Percentiles rank a stretch among this genome's conserved stretches.
Evolutionary conservation across 1,284 basidiomycete genomes (phyloP).

Genomic region (Lignosus rhinocerotis): DNA sequence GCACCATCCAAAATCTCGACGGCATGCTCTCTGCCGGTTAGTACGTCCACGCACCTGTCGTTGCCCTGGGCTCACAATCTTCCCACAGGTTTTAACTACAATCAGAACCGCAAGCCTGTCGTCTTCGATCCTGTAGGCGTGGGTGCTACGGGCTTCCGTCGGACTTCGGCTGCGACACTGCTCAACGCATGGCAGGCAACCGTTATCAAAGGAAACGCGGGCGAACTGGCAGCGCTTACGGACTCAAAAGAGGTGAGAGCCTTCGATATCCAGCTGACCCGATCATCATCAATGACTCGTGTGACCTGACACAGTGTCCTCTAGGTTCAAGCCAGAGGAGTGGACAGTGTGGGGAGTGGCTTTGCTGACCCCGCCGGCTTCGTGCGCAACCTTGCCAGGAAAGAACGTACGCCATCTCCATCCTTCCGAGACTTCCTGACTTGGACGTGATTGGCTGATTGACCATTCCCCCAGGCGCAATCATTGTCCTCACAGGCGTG

Average conservation of each 20-base stretch:
- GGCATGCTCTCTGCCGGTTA: constrained; percentile 84
- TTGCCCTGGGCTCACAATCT: neutral
- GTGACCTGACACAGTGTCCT: neutral
- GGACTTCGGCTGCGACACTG: constrained; percentile 65
- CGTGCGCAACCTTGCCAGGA: constrained; percentile 70
- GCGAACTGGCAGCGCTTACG: constrained; percentile 81
- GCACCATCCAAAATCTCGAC: constrained; percentile 75
- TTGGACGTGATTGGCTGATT: neutral
- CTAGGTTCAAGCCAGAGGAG: constrained; percentile 80
- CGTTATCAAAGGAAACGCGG: constrained; percentile 95
- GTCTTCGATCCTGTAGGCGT: constrained; percentile 95
- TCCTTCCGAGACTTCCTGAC: neutral
- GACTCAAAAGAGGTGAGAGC: constrained; percentile 67
- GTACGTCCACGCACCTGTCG: constrained; percentile 9
- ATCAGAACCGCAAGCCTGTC: constrained; percentile 75
- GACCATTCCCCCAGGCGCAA: constrained; percentile 54
- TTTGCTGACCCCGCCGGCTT: constrained; percentile 77
- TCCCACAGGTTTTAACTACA: constrained; percentile 57
- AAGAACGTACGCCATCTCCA: constrained; percentile 61
- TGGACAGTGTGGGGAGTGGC: constrained; percentile 80
- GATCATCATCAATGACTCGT: neutral
- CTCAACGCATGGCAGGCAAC: constrained; percentile 86
- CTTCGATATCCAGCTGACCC: neutral
- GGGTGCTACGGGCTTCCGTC: constrained; percentile 80
- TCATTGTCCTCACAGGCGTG: constrained; percentile 84